These are phyloP conservation scores for Aaosphaeria pasadenensis DNA, from an alignment of 2,329 filamentous ascomycete genomes.

Conservation along the genomic window DNA sequence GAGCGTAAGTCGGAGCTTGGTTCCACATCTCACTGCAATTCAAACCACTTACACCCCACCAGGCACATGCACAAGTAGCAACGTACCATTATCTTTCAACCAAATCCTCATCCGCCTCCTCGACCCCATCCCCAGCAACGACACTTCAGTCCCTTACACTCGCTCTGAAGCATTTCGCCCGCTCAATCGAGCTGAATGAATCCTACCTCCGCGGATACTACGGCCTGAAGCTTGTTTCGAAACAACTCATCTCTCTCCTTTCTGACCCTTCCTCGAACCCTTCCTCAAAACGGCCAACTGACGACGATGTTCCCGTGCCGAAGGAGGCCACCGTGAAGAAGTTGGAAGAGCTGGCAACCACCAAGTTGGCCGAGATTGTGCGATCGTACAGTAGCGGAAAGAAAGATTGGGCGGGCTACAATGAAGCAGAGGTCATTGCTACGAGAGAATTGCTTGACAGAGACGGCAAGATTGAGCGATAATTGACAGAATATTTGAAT, in stretches of 20 bases:
- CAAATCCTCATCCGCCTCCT: conserved; percentile 28
- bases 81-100: conserved; percentile 74
- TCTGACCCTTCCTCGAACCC: conserved; percentile 16
- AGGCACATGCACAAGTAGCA: conserved; percentile 84
- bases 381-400: conserved; percentile 58
- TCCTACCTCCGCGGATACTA: conserved; percentile 91
- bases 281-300: conserved; percentile 25
- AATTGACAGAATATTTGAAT: background rate
- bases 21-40: background rate
- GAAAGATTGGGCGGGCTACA: conserved; percentile 70
- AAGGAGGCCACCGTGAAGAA: conserved; percentile 59
- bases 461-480: conserved; percentile 36
- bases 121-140: conserved; percentile 34
- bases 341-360: conserved; percentile 69
- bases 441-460: conserved; percentile 64
- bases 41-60: conserved; percentile 1
- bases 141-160: conserved; percentile 55
- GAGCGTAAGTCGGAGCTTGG: conserved; percentile 63
- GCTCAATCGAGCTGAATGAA: conserved; percentile 91
- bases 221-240: conserved; percentile 73
- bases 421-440: conserved; percentile 67
- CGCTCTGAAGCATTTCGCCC: conserved; percentile 79
- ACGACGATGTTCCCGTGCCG: conserved; percentile 49
- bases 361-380: conserved; percentile 74
- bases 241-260: conserved; percentile 30